phyloP scores from a whole-genome alignment of 805 yeast species.

The Myxozyma monticola region DNA sequence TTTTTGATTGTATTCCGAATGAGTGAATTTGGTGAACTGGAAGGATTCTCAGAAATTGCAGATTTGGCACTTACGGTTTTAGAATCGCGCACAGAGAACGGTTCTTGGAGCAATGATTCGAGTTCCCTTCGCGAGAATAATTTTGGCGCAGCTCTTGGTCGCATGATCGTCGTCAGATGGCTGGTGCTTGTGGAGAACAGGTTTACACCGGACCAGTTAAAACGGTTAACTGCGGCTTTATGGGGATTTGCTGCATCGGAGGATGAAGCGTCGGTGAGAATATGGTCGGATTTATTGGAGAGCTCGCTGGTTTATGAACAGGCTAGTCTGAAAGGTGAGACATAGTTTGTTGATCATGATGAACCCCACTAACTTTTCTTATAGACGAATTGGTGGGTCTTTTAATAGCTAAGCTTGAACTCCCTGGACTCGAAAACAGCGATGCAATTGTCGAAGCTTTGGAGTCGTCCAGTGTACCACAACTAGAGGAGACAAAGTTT shows the following conservation, averaged over 20 bases:
- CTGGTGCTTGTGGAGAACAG: slow-evolving; percentile 13
- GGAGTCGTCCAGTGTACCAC: not conserved
- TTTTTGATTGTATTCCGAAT: slow-evolving; percentile 12
- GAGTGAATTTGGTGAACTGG: slow-evolving; percentile 5
- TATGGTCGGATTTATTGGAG: slow-evolving; percentile 4
- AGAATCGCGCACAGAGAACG: not conserved
- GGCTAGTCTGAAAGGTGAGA: slow-evolving; percentile 8
- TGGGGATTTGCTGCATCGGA: not conserved
- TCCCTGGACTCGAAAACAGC: not conserved
- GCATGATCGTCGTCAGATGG: slow-evolving; percentile 14
- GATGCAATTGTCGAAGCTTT: not conserved
- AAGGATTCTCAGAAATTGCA: slow-evolving; percentile 1
- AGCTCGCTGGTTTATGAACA: slow-evolving; percentile 13
- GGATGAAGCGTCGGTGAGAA: not conserved
- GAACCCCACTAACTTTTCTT: not conserved
- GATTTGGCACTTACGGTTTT: not conserved
- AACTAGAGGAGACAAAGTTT: not conserved
- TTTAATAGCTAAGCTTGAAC: slow-evolving; percentile 3
- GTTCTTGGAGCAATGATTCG: slow-evolving; percentile 5
- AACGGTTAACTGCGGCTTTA: not conserved
- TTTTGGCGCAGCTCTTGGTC: slow-evolving; percentile 3
- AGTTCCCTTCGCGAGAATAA: slow-evolving; percentile 1
- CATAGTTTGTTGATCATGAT: not conserved
- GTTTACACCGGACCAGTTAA: slow-evolving; percentile 3
- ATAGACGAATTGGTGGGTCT: not conserved